A percentile compares a stretch with the other conserved stretches of the same genome.
Evolutionary conservation across 148 eudicot genomes (phyloP).

Genomic region (Cornus florida): DNA sequence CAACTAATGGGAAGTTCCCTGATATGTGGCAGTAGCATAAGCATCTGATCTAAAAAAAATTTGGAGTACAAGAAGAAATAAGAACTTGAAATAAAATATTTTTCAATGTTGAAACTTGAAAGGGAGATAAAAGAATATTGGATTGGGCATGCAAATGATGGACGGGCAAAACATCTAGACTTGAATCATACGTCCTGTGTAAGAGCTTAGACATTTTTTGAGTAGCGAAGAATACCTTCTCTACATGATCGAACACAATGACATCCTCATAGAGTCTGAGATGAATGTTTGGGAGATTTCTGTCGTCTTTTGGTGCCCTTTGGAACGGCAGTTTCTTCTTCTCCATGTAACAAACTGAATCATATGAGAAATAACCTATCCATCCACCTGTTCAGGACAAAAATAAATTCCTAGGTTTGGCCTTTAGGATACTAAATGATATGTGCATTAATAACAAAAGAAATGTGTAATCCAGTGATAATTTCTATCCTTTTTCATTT

Average conservation of each 20-base stretch:
- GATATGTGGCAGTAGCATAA: background rate
- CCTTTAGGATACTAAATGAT: background rate
- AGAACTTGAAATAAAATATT: background rate
- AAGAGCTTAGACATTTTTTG: background rate
- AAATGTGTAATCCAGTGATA: background rate
- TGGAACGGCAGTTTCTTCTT: conserved; percentile 48
- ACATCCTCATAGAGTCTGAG: conserved; percentile 56
- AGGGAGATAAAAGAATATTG: too few species aligned
- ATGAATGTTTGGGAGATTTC: conserved; percentile 52
- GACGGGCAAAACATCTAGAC: background rate
- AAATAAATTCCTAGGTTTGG: background rate
- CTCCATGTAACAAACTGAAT: conserved; percentile 54
- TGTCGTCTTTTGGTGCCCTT: conserved; percentile 48
- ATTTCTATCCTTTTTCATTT: background rate
- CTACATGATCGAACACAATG: conserved; percentile 55
- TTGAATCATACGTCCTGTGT: background rate
- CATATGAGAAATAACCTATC: conserved; percentile 66
- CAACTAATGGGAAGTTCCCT: background rate
- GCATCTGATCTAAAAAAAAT: background rate
- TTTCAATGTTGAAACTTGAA: background rate
- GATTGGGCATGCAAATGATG: background rate
- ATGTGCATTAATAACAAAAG: background rate
- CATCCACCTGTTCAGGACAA: conserved; percentile 49
- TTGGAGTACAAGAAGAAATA: background rate
- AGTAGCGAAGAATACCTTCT: conserved; percentile 36